These are phyloP conservation scores for Entomophthora muscae DNA, from an alignment of 371 early-diverging fungal species.

Conservation along the genomic window DNA sequence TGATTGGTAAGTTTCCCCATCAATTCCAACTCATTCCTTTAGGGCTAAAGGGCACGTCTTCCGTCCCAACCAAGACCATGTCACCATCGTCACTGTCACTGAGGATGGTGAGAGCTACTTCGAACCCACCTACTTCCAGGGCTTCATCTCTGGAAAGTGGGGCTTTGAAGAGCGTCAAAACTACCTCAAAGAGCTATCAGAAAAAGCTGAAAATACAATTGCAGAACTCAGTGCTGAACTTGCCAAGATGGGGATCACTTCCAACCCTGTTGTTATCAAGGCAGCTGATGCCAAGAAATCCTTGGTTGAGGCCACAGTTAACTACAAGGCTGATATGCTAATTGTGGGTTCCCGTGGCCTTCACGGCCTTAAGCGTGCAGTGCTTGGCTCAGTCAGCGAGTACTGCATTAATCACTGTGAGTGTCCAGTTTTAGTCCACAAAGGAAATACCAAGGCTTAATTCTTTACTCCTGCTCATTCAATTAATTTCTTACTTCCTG, in stretches of 20 bases:
- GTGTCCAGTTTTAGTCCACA: slow-evolving; percentile 11
- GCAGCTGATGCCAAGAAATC: slow-evolving; percentile 11
- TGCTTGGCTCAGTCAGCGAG: slow-evolving; percentile 14
- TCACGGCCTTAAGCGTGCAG: slow-evolving; percentile 5
- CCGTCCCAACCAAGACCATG: slow-evolving; percentile 12
- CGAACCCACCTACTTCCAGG: slow-evolving; percentile 7
- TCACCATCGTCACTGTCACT: slow-evolving; percentile 10
- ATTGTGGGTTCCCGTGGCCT: slow-evolving; percentile 13
- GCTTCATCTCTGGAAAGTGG: slow-evolving; percentile 6
- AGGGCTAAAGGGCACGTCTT: slow-evolving; percentile 11
- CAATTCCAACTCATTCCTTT: background rate
- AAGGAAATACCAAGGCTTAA: slow-evolving; percentile 1
- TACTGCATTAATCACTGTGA: slow-evolving; percentile 12
- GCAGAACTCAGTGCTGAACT: slow-evolving; percentile 2
- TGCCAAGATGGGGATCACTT: slow-evolving; percentile 2
- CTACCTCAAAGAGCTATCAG: slow-evolving; percentile 2
- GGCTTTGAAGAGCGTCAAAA: slow-evolving; percentile 8
- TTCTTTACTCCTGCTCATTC: no score
- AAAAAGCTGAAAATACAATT: slow-evolving; percentile 3
- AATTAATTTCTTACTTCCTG: no score
- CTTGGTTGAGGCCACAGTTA: slow-evolving; percentile 10
- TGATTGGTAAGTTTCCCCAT: slow-evolving; percentile 9
- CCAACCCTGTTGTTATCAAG: slow-evolving; percentile 6
- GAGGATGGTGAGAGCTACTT: slow-evolving; percentile 10
- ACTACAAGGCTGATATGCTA: slow-evolving; percentile 10